Conservation (phyloP, 345 rosid genomes). For the Punica granatum region DNA sequence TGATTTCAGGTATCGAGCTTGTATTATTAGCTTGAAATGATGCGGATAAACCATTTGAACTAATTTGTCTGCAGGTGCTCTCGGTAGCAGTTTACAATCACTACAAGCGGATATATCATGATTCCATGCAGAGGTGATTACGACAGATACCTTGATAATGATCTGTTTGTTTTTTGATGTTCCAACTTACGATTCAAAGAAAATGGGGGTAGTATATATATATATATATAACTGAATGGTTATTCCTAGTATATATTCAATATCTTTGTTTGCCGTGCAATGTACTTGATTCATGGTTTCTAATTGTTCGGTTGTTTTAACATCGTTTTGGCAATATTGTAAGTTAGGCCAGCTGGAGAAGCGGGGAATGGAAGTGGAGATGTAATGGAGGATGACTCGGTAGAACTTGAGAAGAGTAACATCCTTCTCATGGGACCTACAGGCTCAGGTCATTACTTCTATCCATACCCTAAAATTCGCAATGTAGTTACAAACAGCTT, state of each 20-base stretch:
- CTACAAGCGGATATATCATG: slow-evolving; percentile 78
- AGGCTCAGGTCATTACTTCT: slow-evolving; percentile 74
- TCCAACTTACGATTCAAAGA: background rate
- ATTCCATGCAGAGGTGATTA: slow-evolving; percentile 62
- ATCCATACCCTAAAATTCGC: background rate
- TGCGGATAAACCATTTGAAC: background rate
- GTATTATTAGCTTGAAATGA: background rate
- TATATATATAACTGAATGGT: background rate
- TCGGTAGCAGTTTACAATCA: slow-evolving; percentile 98
- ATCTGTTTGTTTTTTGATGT: background rate
- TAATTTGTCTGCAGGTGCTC: slow-evolving; percentile 54
- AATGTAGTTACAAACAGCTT: background rate
- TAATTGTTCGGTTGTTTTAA: slow-evolving; percentile 14
- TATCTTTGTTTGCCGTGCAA: background rate
- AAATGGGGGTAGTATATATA: background rate
- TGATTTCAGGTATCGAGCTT: background rate
- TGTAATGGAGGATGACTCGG: slow-evolving; percentile 58
- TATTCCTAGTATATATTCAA: background rate
- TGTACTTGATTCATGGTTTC: background rate
- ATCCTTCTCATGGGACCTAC: slow-evolving; percentile 99
- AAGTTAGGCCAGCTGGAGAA: slow-evolving; percentile 67
- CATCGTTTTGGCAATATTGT: slow-evolving; percentile 27
- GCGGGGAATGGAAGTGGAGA: slow-evolving; percentile 27
- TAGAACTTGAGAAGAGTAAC: slow-evolving; percentile 98
- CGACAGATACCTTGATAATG: background rate